phyloP scores from a whole-genome alignment of 441 rosid genomes.

The Erysimum cheiri region DNA sequence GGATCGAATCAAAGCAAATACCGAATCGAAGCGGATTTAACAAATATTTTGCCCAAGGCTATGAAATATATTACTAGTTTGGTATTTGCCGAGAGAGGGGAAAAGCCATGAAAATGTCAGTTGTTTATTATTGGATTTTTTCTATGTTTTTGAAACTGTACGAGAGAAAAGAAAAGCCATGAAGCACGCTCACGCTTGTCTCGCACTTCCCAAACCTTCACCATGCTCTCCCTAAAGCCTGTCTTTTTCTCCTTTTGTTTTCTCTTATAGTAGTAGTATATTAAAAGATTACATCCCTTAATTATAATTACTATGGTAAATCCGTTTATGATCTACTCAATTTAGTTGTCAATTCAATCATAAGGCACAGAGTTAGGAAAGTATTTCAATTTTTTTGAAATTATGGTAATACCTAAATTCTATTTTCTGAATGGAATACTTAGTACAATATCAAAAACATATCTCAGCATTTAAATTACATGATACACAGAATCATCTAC shows the following conservation, averaged over 20 bases:
- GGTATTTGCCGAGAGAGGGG: conserved; percentile 1
- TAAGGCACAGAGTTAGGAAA: conserved; percentile 8
- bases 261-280: too few species aligned
- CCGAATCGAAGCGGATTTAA: too few species aligned
- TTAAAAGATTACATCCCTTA: background rate
- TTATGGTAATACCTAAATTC: conserved; percentile 18
- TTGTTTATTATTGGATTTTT: conserved; percentile 22
- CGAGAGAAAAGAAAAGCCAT: conserved; percentile 34
- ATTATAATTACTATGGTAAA: background rate
- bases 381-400: background rate
- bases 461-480: conserved; percentile 22
- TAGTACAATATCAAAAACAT: conserved; percentile 27
- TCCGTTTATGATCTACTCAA: background rate
- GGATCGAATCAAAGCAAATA: too few species aligned
- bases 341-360: background rate
- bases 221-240: conserved; percentile 40
- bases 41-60: too few species aligned
- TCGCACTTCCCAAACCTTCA: conserved; percentile 37
- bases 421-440: conserved; percentile 6
- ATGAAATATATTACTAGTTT: too few species aligned
- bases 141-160: conserved; percentile 28
- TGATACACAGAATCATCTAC: conserved; percentile 34
- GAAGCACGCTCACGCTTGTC: conserved; percentile 51
- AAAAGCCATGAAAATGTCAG: conserved; percentile 27
- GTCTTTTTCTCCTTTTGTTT: background rate